Conservation (phyloP, 805 yeast species). For the Cyberlindnera petersonii region DNA sequence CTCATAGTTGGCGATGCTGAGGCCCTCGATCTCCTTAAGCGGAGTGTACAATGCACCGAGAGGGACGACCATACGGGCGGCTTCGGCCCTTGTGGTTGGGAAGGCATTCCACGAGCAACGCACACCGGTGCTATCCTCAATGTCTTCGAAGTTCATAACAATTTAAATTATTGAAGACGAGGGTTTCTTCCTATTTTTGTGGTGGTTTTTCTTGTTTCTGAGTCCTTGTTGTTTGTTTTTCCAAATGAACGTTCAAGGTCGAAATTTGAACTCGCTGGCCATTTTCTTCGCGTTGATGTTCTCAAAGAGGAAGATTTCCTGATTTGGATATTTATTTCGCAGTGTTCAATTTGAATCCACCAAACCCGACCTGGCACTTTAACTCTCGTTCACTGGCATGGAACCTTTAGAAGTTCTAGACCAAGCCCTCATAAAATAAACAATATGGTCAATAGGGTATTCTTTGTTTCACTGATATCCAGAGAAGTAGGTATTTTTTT, state of each 20-base stretch:
- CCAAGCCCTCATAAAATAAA: background rate
- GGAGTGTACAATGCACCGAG: slow-evolving; percentile 96
- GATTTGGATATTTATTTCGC: slow-evolving; percentile 3
- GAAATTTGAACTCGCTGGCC: slow-evolving; percentile 1
- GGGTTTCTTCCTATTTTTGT: slow-evolving; percentile 14
- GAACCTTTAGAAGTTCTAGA: too few relatives aligned
- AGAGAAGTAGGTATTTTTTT: slow-evolving; percentile 33
- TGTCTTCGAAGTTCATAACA: slow-evolving; percentile 52
- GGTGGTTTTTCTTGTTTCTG: background rate
- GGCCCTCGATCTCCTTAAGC: slow-evolving; percentile 68
- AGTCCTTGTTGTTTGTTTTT: slow-evolving; percentile 2
- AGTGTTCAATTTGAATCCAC: too few relatives aligned
- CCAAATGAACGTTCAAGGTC: too few relatives aligned
- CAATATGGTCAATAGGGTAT: slow-evolving; percentile 7
- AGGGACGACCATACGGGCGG: slow-evolving; percentile 89
- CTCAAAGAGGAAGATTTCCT: background rate
- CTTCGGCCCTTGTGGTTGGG: slow-evolving; percentile 86
- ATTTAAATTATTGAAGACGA: too few relatives aligned
- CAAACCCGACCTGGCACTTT: too few relatives aligned
- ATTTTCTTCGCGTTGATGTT: slow-evolving; percentile 1
- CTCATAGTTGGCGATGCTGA: slow-evolving; percentile 78
- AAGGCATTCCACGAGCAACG: slow-evolving; percentile 80
- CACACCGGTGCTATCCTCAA: slow-evolving; percentile 71
- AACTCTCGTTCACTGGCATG: too few relatives aligned
- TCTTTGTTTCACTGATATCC: slow-evolving; percentile 54